Evolutionary conservation across 805 yeast genomes (phyloP), one percentile per base, ranked within the genome.

Genomic region (Lipomyces sp.): DNA sequence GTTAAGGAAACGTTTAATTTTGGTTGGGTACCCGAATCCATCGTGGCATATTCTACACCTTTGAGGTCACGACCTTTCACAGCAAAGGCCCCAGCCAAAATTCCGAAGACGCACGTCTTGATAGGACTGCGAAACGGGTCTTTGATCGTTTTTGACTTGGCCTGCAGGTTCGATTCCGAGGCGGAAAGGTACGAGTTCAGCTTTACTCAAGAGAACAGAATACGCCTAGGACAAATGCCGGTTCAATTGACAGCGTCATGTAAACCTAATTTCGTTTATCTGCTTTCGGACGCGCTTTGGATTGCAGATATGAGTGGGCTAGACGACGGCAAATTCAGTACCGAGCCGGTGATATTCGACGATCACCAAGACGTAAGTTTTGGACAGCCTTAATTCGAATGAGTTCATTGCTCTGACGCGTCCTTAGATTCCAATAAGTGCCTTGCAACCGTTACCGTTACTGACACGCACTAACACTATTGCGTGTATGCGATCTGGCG

Each of bases 51-150:
- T 21, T 16, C 31, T 10, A 7, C 10, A 7, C 29, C 29, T 26
- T 26, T 10, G 29, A 6, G 29, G 29, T 26, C 29, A 10, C 10
- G 10, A 26, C 29, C 10, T 6, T 26, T 10, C 10, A 26, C 29
- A 10, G 10, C 29, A 6, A 10, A 26, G 10, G 10, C 10, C 19
- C n/a, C 26, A 10, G 21, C 18, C 3, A 11, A 3, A 10, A 31
- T 8, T n/a, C 10, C n/a, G 18, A 22, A 29, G 26, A 31, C 36
- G 13, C 22, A 28, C 6, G 22, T 52, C 10, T n/a, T 48, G 23
- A 29, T 52, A 11, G 57, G 57, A 16, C 34, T 48, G 8, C 49
- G 57, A 10, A 52, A 48, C 29, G 57, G 57, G 2, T 24, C n/a
- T 6, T 31, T 52, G 1, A 11, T 43, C 4, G 36, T 36, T 3